A percentile compares a stretch with the other conserved stretches of the same genome.
Conservation (phyloP, 345 rosid species). For the Hibiscus syriacus region DNA sequence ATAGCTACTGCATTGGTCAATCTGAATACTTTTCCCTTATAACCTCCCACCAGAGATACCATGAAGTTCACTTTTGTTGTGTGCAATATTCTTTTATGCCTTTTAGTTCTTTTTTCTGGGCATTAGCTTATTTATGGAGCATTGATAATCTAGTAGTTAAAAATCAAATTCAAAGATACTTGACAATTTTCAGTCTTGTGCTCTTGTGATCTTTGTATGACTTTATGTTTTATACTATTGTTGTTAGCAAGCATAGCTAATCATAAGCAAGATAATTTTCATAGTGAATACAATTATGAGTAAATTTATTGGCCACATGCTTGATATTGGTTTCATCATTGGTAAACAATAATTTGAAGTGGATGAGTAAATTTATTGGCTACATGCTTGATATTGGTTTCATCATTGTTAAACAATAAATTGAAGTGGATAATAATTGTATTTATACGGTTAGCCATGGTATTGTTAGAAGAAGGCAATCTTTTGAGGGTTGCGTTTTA, state of each 20-base stretch:
- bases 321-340: neutral
- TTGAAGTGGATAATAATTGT: neutral
- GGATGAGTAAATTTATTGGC: too few relatives aligned
- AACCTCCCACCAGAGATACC: neutral
- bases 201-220: neutral
- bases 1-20: neutral
- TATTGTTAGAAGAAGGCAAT: neutral
- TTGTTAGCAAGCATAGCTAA: neutral
- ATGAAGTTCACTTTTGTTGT: neutral
- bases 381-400: too few relatives aligned
- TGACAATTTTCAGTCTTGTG: neutral
- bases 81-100: neutral
- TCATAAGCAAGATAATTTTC: neutral
- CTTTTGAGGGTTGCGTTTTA: neutral
- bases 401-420: neutral
- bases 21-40: neutral
- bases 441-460: neutral
- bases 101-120: neutral
- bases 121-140: neutral
- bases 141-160: neutral
- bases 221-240: too few relatives aligned
- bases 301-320: neutral
- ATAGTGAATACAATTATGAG: neutral
- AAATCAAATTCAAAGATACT: neutral
- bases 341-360: too few relatives aligned